Percentiles rank a stretch among this genome's conserved stretches.
phyloP scores from a whole-genome alignment of 345 rosid genomes.

The Schrenkiella parvula region DNA sequence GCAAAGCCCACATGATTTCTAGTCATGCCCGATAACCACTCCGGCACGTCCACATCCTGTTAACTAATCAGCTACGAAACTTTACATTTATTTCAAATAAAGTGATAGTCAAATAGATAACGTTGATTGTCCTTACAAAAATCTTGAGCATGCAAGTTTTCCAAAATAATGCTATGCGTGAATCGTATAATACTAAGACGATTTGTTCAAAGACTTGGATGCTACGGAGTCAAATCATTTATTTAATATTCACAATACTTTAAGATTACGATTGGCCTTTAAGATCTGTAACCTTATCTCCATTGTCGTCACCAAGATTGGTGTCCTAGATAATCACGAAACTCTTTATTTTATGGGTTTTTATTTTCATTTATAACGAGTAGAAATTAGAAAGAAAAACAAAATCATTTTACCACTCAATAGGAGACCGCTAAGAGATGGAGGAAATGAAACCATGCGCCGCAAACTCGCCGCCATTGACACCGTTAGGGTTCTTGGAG shows the following conservation, averaged over 20 bases:
- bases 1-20: slow-evolving; percentile 97
- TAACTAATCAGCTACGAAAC: background rate
- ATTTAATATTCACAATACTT: background rate
- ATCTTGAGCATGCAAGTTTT: background rate
- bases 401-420: background rate
- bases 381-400: background rate
- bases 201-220: background rate
- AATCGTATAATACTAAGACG: background rate
- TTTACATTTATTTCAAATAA: too few relatives aligned
- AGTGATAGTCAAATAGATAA: background rate
- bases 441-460: slow-evolving; percentile 39
- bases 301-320: slow-evolving; percentile 1
- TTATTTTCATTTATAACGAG: background rate
- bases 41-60: slow-evolving; percentile 35
- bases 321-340: slow-evolving; percentile 13
- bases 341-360: background rate
- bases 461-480: slow-evolving; percentile 50
- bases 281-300: slow-evolving; percentile 8
- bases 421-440: slow-evolving; percentile 6
- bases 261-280: background rate
- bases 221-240: background rate
- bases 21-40: slow-evolving; percentile 84
- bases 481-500: slow-evolving; percentile 47
- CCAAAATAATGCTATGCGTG: background rate
- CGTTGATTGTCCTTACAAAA: background rate